Percentiles rank a stretch among this genome's conserved stretches.
These are phyloP conservation scores for Irpex lacteus DNA, from an alignment of 1,284 basidiomycete species.

Conservation along the genomic window DNA sequence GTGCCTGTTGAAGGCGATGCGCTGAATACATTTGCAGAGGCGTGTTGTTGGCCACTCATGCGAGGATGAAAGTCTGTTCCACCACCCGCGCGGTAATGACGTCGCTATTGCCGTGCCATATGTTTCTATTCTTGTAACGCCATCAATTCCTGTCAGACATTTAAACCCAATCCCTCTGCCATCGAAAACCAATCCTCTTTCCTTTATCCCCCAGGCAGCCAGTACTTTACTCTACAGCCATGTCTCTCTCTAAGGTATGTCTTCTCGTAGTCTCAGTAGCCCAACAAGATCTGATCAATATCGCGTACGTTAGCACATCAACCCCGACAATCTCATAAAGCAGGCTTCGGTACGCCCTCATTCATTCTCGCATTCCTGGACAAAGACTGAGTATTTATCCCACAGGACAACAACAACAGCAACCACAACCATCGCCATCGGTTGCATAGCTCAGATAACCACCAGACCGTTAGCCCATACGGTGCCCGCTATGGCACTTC, in stretches of 20 bases:
- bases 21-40: neutral
- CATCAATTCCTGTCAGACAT: neutral
- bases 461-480: conserved; percentile 45
- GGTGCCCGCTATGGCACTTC: conserved; percentile 63
- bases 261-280: neutral
- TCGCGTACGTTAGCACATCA: conserved; percentile 48
- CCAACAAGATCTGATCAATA: neutral
- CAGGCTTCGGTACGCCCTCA: conserved; percentile 43
- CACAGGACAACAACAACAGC: conserved; percentile 36
- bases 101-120: neutral
- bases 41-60: neutral
- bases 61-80: neutral
- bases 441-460: conserved; percentile 35
- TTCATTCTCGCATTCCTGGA: no score
- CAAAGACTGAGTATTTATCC: neutral
- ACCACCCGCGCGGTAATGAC: no score
- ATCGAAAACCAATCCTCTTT: neutral
- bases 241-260: conserved; percentile 51
- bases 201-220: conserved; percentile 1
- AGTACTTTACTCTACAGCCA: conserved; percentile 17
- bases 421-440: conserved; percentile 38
- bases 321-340: conserved; percentile 58
- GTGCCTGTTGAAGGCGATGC: neutral
- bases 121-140: neutral
- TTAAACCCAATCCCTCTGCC: neutral